Conservation (phyloP, 2,329 filamentous ascomycete species). For the Claviceps fusiformis region DNA sequence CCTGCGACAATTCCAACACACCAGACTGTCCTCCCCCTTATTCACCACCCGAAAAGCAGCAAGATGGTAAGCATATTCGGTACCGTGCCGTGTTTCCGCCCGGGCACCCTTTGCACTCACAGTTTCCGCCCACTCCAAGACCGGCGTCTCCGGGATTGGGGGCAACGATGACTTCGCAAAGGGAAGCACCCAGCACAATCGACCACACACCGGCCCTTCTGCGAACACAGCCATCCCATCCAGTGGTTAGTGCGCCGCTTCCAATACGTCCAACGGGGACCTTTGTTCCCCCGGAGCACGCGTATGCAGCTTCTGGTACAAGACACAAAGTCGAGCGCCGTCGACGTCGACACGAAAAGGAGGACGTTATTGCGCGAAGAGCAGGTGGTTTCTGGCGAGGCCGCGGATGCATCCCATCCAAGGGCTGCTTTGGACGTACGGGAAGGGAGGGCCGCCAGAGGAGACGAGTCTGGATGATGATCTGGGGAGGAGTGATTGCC, state of each 20-base stretch:
- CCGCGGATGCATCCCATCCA: constrained; percentile 46
- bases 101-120: constrained; percentile 29
- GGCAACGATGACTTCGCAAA: constrained; percentile 47
- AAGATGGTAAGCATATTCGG: constrained; percentile 24
- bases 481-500: constrained; percentile 36
- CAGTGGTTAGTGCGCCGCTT: constrained; percentile 15
- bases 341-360: constrained; percentile 48
- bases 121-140: constrained; percentile 44
- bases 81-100: constrained; percentile 48
- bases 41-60: constrained; percentile 29
- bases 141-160: constrained; percentile 50
- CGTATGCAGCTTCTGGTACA: constrained; percentile 24
- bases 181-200: constrained; percentile 46
- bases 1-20: not conserved
- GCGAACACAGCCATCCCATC: constrained; percentile 8
- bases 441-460: constrained; percentile 51
- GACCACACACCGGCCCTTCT: constrained; percentile 31
- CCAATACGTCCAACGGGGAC: constrained; percentile 32
- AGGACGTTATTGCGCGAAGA: constrained; percentile 45
- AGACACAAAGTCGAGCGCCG: constrained; percentile 34
- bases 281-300: constrained; percentile 31
- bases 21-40: constrained; percentile 41
- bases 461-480: constrained; percentile 43
- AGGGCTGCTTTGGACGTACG: constrained; percentile 50
- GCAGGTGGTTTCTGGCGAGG: constrained; percentile 52